Base-by-base conservation (phyloP, 1,284 basidiomycete species). In the Tremellales sp. region DNA sequence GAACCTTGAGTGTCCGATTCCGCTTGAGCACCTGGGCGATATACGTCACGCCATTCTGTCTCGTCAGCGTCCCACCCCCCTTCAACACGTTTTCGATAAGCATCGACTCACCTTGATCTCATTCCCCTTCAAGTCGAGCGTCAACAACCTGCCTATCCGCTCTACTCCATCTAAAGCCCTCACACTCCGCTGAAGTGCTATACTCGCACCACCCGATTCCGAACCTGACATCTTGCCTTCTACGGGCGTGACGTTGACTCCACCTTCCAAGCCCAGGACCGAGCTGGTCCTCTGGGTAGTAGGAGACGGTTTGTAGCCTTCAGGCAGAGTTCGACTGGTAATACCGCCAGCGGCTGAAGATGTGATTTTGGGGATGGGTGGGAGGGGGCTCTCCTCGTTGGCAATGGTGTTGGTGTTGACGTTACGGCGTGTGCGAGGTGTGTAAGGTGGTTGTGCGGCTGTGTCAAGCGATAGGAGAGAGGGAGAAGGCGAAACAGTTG, bases 21-120 rank as follows among this genome's bases (percentile, higher is more conserved):
- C 93, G 84, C 70, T 97, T 97, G 54, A 98, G 76, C 0, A 97
- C 93, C 73, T 97, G 92, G 0, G 91, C 87, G 36, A 98, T 82
- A 69, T 96, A 96, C 0, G 82, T 83, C 22, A 97, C 85, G 0
- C 93, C 92, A 45, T 73, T 81, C 87, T 85, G 51, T 15, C 33
- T n/a, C 23, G 39, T 53, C 39, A 57, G 56, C 55, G 21, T 46
- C 41, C 44, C 45, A 46, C 44, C 35, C 52, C 26, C 44, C 54
- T 45, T 52, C 33, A n/a, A 21, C 23, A 22, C 6, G 4, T 10
- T 22, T 12, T 36, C 39, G 54, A 37, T 25, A 45, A 23, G 36
- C 36, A 17, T 15, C 13, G 27, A 78, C 86, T 68, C 56, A 89
- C 89, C 58, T 85, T 78, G 31, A 97, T 80, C 71, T 97, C 92